Conservation (phyloP, 495 filamentous ascomycete genomes). For the Penicillium verhagenii region DNA sequence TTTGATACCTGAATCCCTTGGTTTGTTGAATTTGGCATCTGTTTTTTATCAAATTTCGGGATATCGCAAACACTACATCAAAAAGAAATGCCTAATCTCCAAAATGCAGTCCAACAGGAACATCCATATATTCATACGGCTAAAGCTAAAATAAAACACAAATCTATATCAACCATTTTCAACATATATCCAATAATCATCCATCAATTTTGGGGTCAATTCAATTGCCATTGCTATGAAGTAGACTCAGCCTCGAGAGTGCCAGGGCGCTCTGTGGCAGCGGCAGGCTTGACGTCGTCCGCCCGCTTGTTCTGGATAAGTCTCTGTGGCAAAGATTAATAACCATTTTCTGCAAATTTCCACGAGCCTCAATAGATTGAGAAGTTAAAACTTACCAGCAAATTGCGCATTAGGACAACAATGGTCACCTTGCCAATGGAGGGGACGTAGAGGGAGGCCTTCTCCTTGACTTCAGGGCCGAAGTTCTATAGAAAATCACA, state of each 20-base stretch:
- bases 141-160: no score
- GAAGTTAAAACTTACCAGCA: constrained; percentile 62
- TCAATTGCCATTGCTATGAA: constrained; percentile 10
- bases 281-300: constrained; percentile 45
- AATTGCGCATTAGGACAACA: constrained; percentile 81
- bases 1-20: no score
- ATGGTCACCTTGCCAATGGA: constrained; percentile 98
- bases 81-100: no score
- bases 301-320: constrained; percentile 51
- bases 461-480: constrained; percentile 79
- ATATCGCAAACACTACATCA: not conserved
- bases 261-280: constrained; percentile 45
- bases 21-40: no score
- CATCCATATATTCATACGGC: constrained; percentile 20
- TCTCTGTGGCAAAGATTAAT: constrained; percentile 31
- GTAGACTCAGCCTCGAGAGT: constrained; percentile 44
- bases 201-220: constrained; percentile 2
- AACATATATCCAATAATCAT: constrained; percentile 7
- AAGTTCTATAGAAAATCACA: constrained; percentile 63
- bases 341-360: not conserved
- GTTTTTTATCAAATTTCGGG: not conserved
- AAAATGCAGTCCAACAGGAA: not conserved
- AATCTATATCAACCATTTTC: constrained; percentile 21
- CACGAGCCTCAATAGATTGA: not conserved
- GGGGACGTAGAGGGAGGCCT: constrained; percentile 94